A percentile compares a stretch with the other conserved stretches of the same genome.
These are phyloP conservation scores for Cynanchum wilfordii DNA, from an alignment of 257 asterid genomes.

Conservation along the genomic window DNA sequence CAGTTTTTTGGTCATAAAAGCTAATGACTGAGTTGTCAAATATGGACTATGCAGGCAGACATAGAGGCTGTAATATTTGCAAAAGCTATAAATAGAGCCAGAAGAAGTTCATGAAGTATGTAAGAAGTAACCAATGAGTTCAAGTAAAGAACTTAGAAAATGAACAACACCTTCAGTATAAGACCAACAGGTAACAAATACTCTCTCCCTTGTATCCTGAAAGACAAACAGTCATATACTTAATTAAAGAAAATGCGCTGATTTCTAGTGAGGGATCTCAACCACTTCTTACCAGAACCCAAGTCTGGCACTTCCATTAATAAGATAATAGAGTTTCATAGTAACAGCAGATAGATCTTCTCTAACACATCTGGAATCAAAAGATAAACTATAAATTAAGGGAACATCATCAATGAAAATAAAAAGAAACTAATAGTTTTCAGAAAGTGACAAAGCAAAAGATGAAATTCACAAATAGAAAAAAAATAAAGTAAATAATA, in stretches of 20 bases:
- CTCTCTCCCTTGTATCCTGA: constrained; percentile 95
- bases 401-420: not conserved
- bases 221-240: constrained; percentile 19
- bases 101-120: not conserved
- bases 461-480: not conserved
- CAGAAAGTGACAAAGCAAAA: not conserved
- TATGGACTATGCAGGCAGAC: not conserved
- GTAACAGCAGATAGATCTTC: constrained; percentile 84
- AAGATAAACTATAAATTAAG: not conserved
- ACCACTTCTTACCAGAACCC: constrained; percentile 81
- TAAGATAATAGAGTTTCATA: constrained; percentile 72
- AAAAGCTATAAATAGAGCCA: not conserved
- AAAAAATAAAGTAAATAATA: not conserved
- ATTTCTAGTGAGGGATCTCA: constrained; percentile 11
- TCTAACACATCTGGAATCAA: constrained; percentile 75
- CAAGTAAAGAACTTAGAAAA: not conserved
- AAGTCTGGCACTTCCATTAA: constrained; percentile 95
- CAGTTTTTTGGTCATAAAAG: not conserved
- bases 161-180: constrained; percentile 60
- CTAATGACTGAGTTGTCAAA: not conserved
- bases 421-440: not conserved
- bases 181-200: constrained; percentile 93
- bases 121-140: not conserved
- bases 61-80: not conserved
- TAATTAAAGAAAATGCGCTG: constrained; percentile 15